Conservation (phyloP, 2,329 filamentous ascomycete genomes). For the Phyllosticta ampelicida region DNA sequence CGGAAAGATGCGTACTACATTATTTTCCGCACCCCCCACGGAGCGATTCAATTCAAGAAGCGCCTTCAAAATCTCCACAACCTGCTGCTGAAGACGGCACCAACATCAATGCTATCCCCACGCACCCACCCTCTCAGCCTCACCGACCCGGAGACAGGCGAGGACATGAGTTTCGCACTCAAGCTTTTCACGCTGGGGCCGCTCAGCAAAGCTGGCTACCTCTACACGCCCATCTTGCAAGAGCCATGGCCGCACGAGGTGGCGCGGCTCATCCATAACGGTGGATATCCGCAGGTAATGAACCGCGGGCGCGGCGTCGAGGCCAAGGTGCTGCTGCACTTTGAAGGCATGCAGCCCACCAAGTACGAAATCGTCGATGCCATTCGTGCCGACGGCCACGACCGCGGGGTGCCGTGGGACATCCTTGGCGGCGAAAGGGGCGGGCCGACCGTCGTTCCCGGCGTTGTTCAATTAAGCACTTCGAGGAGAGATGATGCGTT, state of each 20-base stretch:
- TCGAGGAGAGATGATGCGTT: background rate
- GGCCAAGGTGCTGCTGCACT: conserved; percentile 16
- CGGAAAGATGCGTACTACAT: conserved; percentile 57
- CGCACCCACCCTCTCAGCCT: conserved; percentile 34
- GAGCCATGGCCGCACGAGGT: conserved; percentile 2
- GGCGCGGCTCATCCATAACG: conserved; percentile 9
- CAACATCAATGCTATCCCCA: conserved; percentile 31
- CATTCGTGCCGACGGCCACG: conserved; percentile 21
- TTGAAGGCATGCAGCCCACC: conserved; percentile 25
- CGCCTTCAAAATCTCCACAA: conserved; percentile 43
- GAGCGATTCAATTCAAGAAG: conserved; percentile 51
- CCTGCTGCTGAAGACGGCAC: conserved; percentile 35
- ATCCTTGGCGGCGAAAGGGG: conserved; percentile 19
- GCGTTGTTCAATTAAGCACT: conserved; percentile 9
- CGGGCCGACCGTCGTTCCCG: conserved; percentile 14
- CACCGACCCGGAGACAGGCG: conserved; percentile 29
- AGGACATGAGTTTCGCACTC: conserved; percentile 19
- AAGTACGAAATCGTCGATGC: conserved; percentile 20
- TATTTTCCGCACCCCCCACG: conserved; percentile 50
- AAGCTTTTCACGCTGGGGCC: conserved; percentile 3
- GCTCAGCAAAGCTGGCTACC: conserved; percentile 10
- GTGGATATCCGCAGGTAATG: conserved; percentile 3
- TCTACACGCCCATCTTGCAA: conserved; percentile 20
- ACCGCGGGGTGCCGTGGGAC: conserved; percentile 24
- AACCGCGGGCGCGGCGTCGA: background rate